These are phyloP conservation scores for Suillus luteus DNA, from an alignment of 768 basidiomycete genomes.

Conservation along the genomic window DNA sequence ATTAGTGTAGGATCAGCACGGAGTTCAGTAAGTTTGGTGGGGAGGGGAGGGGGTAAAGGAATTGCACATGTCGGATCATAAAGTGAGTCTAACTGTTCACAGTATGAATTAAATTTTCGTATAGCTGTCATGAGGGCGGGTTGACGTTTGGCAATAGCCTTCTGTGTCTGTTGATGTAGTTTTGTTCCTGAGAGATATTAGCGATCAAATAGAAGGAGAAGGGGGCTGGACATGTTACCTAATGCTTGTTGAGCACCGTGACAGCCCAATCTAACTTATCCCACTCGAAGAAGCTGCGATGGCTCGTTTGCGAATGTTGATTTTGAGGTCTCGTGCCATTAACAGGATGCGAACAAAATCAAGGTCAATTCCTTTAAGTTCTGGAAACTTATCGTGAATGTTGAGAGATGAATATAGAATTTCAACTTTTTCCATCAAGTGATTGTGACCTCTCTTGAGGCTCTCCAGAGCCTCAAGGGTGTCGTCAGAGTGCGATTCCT, in stretches of 20 bases:
- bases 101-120: constrained; percentile 33
- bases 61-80: constrained; percentile 27
- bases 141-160: constrained; percentile 32
- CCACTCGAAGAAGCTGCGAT: constrained; percentile 40
- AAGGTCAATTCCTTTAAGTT: constrained; percentile 31
- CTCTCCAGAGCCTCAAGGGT: constrained; percentile 20
- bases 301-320: constrained; percentile 38
- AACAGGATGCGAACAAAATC: constrained; percentile 36
- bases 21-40: constrained; percentile 28
- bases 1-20: constrained; percentile 27
- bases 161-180: constrained; percentile 32
- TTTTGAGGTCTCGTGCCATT: constrained; percentile 40
- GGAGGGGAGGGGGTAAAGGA: constrained; percentile 36
- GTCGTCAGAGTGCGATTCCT: constrained; percentile 4
- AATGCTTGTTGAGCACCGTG: constrained; percentile 28
- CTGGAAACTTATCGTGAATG: constrained; percentile 34
- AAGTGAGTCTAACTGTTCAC: constrained; percentile 23
- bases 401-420: constrained; percentile 38
- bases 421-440: constrained; percentile 31
- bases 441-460: constrained; percentile 24
- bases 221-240: neutral
- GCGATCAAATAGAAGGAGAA: too few species aligned
- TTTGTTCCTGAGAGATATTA: constrained; percentile 25
- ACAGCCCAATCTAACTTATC: constrained; percentile 38
- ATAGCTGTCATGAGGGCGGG: constrained; percentile 26